Evolutionary conservation across 2,329 filamentous ascomycete genomes (phyloP), one percentile per base, ranked within the genome.

Genomic region (Remersonia thermophila): DNA sequence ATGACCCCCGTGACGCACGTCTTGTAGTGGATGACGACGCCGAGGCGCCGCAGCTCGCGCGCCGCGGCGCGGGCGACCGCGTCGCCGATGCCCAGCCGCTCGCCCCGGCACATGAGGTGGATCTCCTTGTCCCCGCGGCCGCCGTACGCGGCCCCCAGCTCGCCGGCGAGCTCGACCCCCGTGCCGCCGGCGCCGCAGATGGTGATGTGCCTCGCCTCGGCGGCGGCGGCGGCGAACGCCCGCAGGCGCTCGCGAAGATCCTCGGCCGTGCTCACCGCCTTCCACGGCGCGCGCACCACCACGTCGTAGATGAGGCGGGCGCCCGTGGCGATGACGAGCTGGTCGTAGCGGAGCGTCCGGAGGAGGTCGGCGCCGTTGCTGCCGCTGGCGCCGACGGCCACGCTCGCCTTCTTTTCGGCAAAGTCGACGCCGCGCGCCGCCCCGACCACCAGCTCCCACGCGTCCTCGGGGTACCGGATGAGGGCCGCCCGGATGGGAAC

Each of bases 281-380:
- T 75, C 66, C 70, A 75, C 2, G 69, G 69, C 37, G 65, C 52
- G 18, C 51, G 44, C n/a, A 47, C 40, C 14, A 58, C 56, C 18
- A 57, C 50, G 30, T 57, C 53, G n/a, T n/a, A n/a, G n/a, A n/a
- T n/a, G 20, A 9, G 20, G 42, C 63, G 61, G 13, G 71, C 57
- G 30, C 72, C 72, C 1, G 71, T 76, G 12, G 71, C 70, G 28
- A 77, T 51, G 29, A 77, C 66, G 32, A 77, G 63, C 44, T 73
- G 67, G 53, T 73, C 68, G 50, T 76, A 77, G 33, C 49, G 35
- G 10, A 71, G 34, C 11, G 48, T 48, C 27, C 55, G 54, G 37
- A 53, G 43, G n/a, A n/a, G n/a, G n/a, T n/a, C n/a, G 18, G 38
- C 42, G 25, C 40, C 50, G 25, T 55, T 55, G n/a, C 46, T 45